Evolutionary conservation across 73 alveolate species (phyloP), one percentile per base, ranked within the genome.

Genomic region (Loxodes magnus): DNA sequence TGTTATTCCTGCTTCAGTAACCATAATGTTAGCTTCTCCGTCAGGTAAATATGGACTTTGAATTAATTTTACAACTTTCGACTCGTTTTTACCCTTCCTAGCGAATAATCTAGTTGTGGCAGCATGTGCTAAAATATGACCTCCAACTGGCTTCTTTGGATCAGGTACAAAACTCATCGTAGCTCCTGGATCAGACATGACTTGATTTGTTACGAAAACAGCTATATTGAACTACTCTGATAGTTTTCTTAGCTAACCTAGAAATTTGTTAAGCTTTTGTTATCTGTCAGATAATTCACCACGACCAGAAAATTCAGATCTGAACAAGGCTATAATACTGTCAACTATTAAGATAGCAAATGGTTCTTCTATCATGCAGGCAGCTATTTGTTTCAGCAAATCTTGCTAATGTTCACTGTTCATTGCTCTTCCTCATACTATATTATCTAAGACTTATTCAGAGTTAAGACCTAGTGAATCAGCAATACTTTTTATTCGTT

Each of bases 11-110:
- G n/a, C n/a, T n/a, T n/a, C n/a, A n/a, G n/a, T n/a, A n/a, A n/a
- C n/a, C n/a, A n/a, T n/a, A 69, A 52, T 81, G 30, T 84, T 72
- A 10, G 94, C 97, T 57, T 85, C 97, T 19, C 95, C 76, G 63
- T 94, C 98, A 15, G 99, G 98, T 46, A 94, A 72, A 46, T 98
- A 81, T 16, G 99, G 99, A 20, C 97, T 82, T 53, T 94, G 98
- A 66, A 75, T 84, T 21, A 94, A 82, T 71, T 94, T 94, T 27
- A 94, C 83, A 9, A 94, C 82, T 56, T 98, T 88, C 61, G 79
- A 76, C 71, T 91, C 97, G 2, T 84, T 90, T 44, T 96, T 81
- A 2, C 99, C 99, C 64, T 88, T 88, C 43, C 82, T 83, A 35
- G 79, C 60, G 55, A 64, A 68, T 28, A 89, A 63, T 35, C 98